Evolutionary conservation across 1,139 yeast species (phyloP).

Genomic region (Suhomyces anneliseae): DNA sequence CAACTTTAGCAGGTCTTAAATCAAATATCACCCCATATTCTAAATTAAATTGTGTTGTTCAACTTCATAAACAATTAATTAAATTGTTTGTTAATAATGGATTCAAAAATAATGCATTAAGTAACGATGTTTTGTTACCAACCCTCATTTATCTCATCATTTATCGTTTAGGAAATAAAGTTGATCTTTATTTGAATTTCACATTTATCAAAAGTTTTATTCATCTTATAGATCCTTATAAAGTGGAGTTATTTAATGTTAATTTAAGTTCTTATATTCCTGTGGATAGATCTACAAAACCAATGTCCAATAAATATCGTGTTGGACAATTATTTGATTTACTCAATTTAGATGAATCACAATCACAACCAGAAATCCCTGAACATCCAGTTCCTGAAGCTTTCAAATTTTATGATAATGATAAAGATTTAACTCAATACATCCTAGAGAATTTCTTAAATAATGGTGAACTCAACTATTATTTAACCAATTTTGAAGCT

Average conservation of each 20-base stretch:
- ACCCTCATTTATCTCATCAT: conserved; percentile 39
- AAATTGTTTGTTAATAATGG: conserved; percentile 19
- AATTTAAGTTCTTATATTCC: conserved; percentile 22
- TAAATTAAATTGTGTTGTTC: conserved; percentile 31
- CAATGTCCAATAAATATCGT: conserved; percentile 15
- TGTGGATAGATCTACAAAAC: conserved; percentile 17
- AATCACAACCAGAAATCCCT: conserved; percentile 1
- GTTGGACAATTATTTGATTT: conserved; percentile 29
- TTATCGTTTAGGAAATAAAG: conserved; percentile 19
- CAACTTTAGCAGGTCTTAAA: conserved; percentile 18
- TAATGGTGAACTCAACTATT: conserved; percentile 41
- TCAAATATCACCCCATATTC: conserved; percentile 33
- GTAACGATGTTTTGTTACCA: conserved; percentile 44
- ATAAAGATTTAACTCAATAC: conserved; percentile 30
- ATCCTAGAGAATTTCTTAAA: conserved; percentile 33
- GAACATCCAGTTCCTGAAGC: conserved; percentile 12
- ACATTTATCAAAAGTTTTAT: conserved; percentile 39
- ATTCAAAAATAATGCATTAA: conserved; percentile 24
- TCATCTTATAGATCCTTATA: conserved; percentile 35
- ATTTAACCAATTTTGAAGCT: conserved; percentile 47
- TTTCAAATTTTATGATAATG: conserved; percentile 29
- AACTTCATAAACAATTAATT: conserved; percentile 35
- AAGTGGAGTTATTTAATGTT: conserved; percentile 21
- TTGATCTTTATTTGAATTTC: conserved; percentile 39
- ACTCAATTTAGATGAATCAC: conserved; percentile 29